Evolutionary conservation across 2,329 filamentous ascomycete species (phyloP).

Genomic region (Fusarium protoensiforme): DNA sequence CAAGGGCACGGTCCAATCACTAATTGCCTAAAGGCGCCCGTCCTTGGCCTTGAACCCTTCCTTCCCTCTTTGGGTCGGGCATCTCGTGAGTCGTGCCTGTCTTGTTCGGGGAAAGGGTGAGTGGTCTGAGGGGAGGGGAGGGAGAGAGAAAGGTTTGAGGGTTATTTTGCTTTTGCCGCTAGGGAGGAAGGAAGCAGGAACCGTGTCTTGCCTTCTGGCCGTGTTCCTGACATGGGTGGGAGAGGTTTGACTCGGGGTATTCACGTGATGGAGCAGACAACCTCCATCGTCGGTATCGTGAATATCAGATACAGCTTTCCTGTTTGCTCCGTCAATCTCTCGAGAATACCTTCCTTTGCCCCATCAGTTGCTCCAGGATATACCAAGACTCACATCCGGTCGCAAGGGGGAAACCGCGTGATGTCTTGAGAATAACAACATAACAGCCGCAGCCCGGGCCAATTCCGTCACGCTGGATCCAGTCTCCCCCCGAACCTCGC

Average conservation of each 20-base stretch:
- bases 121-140: conserved; percentile 3
- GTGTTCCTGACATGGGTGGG: conserved; percentile 13
- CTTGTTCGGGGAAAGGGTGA: conserved; percentile 11
- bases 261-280: conserved; percentile 15
- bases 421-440: background rate
- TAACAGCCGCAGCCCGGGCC: background rate
- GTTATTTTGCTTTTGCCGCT: background rate
- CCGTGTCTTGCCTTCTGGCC: conserved; percentile 3
- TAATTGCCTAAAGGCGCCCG: background rate
- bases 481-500: conserved; percentile 15
- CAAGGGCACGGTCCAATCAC: conserved; percentile 12
- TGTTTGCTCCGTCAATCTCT: background rate
- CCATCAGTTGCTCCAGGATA: background rate
- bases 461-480: conserved; percentile 2
- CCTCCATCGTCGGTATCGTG: background rate
- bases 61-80: background rate
- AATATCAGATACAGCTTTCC: background rate
- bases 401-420: conserved; percentile 23
- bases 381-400: background rate
- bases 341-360: background rate
- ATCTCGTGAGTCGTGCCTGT: conserved; percentile 1
- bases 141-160: background rate
- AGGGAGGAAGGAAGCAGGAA: background rate
- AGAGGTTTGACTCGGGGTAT: background rate
- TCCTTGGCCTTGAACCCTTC: background rate